Evolutionary conservation across 1,284 basidiomycete genomes (phyloP).

Genomic region (Exobasidium cylindrosporum): DNA sequence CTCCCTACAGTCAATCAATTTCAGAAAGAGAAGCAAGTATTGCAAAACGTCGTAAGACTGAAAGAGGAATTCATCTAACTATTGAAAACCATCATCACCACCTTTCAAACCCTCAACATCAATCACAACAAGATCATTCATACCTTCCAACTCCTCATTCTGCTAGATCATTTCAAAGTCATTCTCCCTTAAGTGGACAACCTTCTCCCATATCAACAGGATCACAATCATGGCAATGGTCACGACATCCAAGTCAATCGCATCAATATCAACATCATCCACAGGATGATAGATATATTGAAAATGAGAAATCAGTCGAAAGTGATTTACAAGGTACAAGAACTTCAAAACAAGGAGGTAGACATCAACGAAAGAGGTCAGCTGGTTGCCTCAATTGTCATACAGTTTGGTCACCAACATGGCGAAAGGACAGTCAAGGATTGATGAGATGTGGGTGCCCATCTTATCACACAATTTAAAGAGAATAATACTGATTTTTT

Average conservation of each 20-base stretch:
- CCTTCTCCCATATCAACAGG: too few relatives aligned
- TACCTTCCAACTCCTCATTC: too few relatives aligned
- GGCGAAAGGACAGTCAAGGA: not conserved
- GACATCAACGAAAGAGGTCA: not conserved
- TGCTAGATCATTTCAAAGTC: too few relatives aligned
- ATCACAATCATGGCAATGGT: not conserved
- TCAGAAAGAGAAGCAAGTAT: not conserved
- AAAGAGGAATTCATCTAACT: not conserved
- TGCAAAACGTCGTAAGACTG: not conserved
- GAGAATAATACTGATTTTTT: not conserved
- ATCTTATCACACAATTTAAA: not conserved
- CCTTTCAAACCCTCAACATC: too few relatives aligned
- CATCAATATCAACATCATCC: too few relatives aligned
- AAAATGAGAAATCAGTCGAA: not conserved
- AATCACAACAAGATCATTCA: too few relatives aligned
- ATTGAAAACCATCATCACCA: not conserved
- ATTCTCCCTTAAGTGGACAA: too few relatives aligned
- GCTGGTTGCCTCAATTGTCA: not conserved
- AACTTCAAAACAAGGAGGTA: not conserved
- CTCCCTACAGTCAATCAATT: not conserved
- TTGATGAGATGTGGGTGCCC: not conserved
- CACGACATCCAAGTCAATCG: not conserved
- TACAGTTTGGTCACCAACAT: not conserved
- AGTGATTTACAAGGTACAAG: not conserved
- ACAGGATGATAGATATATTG: not conserved